Conservation (phyloP, 2,329 filamentous ascomycete genomes). For the Beauveria scarabaeidicola region DNA sequence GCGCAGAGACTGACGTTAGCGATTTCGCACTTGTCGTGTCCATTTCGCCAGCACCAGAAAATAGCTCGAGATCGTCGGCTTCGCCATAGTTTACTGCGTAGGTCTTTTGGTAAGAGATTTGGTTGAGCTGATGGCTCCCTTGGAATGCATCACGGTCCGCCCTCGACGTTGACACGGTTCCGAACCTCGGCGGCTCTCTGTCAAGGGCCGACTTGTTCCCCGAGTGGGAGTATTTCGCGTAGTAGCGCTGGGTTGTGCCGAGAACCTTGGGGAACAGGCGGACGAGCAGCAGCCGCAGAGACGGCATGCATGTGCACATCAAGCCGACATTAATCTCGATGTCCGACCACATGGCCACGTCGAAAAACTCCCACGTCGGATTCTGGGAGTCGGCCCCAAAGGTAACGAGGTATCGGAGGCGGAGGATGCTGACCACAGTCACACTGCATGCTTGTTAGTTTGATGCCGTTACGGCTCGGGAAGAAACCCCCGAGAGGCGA, state of each 20-base stretch:
- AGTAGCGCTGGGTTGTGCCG: conserved; percentile 23
- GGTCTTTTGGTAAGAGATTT: conserved; percentile 26
- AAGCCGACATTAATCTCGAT: conserved; percentile 32
- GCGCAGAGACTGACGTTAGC: not conserved
- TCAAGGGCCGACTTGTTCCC: conserved; percentile 14
- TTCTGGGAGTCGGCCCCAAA: conserved; percentile 20
- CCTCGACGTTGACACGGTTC: conserved; percentile 18
- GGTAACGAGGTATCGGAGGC: conserved; percentile 20
- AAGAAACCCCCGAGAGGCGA: not conserved
- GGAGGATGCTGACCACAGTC: conserved; percentile 24
- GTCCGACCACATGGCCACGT: conserved; percentile 25
- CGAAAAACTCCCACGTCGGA: conserved; percentile 22
- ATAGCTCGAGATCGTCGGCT: conserved; percentile 24
- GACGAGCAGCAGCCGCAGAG: conserved; percentile 26
- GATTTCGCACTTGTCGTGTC: conserved; percentile 5
- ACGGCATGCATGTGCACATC: conserved; percentile 32
- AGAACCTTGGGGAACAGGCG: conserved; percentile 29
- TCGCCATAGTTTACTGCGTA: conserved; percentile 28
- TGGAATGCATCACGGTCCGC: conserved; percentile 16
- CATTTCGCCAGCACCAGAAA: conserved; percentile 19
- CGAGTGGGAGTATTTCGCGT: conserved; percentile 17
- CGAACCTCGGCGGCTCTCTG: conserved; percentile 12
- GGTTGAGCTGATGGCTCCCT: conserved; percentile 15
- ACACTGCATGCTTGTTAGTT: conserved; percentile 14
- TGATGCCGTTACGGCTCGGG: no score